phyloP scores from a whole-genome alignment of 2,329 filamentous ascomycete species.

The Colletotrichum eremochloae region DNA sequence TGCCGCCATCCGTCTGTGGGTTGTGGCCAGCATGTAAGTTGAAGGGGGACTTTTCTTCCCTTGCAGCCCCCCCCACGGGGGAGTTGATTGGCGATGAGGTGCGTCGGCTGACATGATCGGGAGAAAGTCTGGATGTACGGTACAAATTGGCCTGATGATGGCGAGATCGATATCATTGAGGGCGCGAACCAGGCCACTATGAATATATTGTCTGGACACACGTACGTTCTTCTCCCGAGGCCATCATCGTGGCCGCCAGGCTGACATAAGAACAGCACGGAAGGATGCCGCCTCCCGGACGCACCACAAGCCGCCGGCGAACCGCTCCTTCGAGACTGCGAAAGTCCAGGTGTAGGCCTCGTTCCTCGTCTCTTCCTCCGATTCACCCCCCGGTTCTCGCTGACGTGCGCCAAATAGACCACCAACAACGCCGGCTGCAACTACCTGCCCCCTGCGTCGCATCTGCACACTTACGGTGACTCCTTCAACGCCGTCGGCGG shows the following conservation, averaged over 20 bases:
- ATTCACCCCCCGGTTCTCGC: not conserved
- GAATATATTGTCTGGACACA: conserved; percentile 75
- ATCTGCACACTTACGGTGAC: conserved; percentile 68
- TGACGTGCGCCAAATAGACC: conserved; percentile 12
- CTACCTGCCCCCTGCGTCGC: conserved; percentile 55
- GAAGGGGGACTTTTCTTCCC: not conserved
- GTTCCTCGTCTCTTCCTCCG: not conserved
- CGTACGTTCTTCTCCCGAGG: conserved; percentile 50
- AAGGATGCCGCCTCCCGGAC: conserved; percentile 49
- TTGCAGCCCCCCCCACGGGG: not conserved
- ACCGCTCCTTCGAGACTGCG: conserved; percentile 45
- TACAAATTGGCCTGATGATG: conserved; percentile 70
- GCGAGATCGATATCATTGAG: conserved; percentile 80
- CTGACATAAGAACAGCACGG: conserved; percentile 43
- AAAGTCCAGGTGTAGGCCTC: conserved; percentile 39
- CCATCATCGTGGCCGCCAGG: not conserved
- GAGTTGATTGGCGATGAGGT: no score
- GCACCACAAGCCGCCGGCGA: conserved; percentile 40
- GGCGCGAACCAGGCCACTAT: conserved; percentile 72
- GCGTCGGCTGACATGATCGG: not conserved
- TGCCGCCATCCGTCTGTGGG: conserved; percentile 79
- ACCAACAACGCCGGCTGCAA: conserved; percentile 60
- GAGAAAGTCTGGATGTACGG: conserved; percentile 66
- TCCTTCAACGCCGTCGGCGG: conserved; percentile 76
- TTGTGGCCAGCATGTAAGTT: conserved; percentile 78